A percentile compares a stretch with the other conserved stretches of the same genome.
Evolutionary conservation across 495 filamentous ascomycete species (phyloP).

Genomic region (Saxophila tyrrhenica): DNA sequence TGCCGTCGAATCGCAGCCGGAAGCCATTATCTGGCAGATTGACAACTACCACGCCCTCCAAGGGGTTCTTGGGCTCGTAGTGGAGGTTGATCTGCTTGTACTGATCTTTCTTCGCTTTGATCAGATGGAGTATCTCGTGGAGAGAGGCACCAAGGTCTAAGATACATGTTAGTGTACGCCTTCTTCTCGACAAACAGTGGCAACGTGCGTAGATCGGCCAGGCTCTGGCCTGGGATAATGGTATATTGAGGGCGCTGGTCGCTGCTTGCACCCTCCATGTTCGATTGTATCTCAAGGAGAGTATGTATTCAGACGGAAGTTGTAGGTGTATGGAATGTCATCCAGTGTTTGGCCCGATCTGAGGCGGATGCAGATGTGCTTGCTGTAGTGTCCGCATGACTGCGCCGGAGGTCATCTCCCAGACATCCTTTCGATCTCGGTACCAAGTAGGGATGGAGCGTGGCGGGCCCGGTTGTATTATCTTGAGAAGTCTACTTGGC

Average conservation of each 20-base stretch:
- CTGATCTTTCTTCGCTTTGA: conserved; percentile 70
- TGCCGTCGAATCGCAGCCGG: conserved; percentile 83
- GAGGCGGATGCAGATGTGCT: not conserved
- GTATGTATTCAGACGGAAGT: too few species aligned
- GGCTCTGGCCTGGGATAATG: conserved; percentile 2
- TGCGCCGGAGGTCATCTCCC: not conserved
- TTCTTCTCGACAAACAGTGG: not conserved
- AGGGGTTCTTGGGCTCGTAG: conserved; percentile 58
- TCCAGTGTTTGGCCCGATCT: too few species aligned
- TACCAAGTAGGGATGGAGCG: too few species aligned
- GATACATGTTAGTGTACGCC: not conserved
- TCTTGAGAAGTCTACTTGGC: too few species aligned
- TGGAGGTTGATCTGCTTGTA: conserved; percentile 75
- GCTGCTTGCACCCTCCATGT: not conserved
- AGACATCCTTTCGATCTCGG: not conserved
- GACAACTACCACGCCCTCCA: conserved; percentile 60
- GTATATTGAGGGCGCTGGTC: not conserved
- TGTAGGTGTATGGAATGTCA: too few species aligned
- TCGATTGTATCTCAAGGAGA: too few species aligned
- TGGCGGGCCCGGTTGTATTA: too few species aligned
- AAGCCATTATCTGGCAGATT: conserved; percentile 73
- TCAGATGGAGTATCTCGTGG: conserved; percentile 70
- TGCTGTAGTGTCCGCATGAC: not conserved
- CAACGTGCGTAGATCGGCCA: not conserved
- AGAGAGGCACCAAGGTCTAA: conserved; percentile 78